Evolutionary conservation across 306 rosid genomes (phyloP).

Genomic region (Comarum palustre): DNA sequence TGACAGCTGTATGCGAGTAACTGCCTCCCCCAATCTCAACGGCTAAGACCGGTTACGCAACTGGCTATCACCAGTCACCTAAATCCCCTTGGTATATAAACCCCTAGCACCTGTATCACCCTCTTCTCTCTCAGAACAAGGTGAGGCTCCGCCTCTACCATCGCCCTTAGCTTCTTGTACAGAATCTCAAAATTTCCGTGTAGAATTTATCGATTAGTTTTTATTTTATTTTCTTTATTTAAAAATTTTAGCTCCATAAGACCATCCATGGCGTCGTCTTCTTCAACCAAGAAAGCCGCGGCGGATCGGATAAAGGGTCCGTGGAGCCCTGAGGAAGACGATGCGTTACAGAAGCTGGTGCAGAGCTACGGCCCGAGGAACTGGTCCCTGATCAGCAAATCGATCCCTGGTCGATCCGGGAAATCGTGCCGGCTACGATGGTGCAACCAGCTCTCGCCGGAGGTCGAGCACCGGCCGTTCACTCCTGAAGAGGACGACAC

Average conservation of each 20-base stretch:
- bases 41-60: constrained; percentile 39
- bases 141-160: constrained; percentile 42
- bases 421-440: constrained; percentile 83
- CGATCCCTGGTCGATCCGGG: constrained; percentile 78
- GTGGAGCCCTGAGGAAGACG: constrained; percentile 88
- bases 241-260: neutral
- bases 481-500: constrained; percentile 59
- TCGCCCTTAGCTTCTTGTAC: neutral
- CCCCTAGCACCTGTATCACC: constrained; percentile 5
- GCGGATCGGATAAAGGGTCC: constrained; percentile 80
- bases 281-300: constrained; percentile 24
- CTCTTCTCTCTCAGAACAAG: constrained; percentile 13
- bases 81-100: constrained; percentile 31
- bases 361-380: constrained; percentile 58
- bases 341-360: constrained; percentile 53
- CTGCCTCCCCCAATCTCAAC: constrained; percentile 44
- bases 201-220: neutral
- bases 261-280: constrained; percentile 34
- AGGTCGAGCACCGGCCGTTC: constrained; percentile 71
- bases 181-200: neutral
- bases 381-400: constrained; percentile 82
- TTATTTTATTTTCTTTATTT: neutral
- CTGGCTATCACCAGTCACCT: constrained; percentile 44
- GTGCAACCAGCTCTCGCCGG: constrained; percentile 92
- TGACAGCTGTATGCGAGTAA: constrained; percentile 55